Evolutionary conservation across 2,329 filamentous ascomycete species (phyloP), one percentile per base, ranked within the genome.

Genomic region (Fusarium clavum): DNA sequence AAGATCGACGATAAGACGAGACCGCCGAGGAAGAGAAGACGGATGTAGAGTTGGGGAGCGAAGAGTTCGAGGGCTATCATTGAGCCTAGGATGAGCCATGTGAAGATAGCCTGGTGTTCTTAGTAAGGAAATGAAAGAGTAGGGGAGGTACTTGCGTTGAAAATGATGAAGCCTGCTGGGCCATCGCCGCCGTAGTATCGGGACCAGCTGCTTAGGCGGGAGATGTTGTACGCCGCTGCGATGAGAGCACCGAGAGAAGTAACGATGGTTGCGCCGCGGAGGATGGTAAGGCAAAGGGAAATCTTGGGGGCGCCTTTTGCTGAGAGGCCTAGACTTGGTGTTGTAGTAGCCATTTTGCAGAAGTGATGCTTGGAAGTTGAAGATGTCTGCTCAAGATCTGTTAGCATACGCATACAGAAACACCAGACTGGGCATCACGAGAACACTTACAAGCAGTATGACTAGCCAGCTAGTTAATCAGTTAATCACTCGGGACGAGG

Each of bases 151-250:
- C 82, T 76, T 71, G 86, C 84, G 38, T 83, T 79, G 61, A 85
- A 86, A 64, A 84, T 81, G 45, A 84, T 76, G 65, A 86, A 83
- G 38, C 79, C 81, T 4, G 79, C 77, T 7, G 81, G 78, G 6
- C 80, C 80, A 6, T 75, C 75, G 59, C 73, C 74, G 20, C 34
- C 57, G 57, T 76, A 72, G 47, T 74, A 75, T 40, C 61, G 53
- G 4, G 59, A 51, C 34, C 53, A 69, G 18, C 64, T 61, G 18
- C 73, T 71, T 18, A 78, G 78, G 16, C 83, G 64, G 4, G 81
- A 80, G 16, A 82, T 49, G 13, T 80, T 77, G 67, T 83, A 84
- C 22, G 79, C 82, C 47, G 79, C 76, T 7, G 84, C 73, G 32
- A 79, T 80, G 32, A 85, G 74, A 41, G 82, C 72, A 53, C 80